These are phyloP conservation scores for Aspergillus candidus DNA, from an alignment of 2,329 filamentous ascomycete species.

Conservation along the genomic window DNA sequence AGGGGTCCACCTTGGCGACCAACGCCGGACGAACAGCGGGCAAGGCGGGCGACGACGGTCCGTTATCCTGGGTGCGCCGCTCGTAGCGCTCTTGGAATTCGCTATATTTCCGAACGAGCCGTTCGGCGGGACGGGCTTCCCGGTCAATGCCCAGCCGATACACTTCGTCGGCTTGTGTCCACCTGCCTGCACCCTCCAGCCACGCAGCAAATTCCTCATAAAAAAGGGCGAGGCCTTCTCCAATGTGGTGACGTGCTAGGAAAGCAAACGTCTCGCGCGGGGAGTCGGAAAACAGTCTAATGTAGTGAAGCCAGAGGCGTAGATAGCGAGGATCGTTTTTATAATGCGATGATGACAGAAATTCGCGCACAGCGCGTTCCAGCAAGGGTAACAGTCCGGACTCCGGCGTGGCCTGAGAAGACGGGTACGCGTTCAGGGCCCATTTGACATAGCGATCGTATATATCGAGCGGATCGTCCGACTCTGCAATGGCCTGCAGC, in stretches of 20 bases:
- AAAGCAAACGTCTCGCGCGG: conserved; percentile 91
- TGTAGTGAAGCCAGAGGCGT: conserved; percentile 90
- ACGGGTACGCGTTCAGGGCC: conserved; percentile 92
- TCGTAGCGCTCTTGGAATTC: conserved; percentile 80
- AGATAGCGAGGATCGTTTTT: conserved; percentile 93
- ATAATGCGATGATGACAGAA: conserved; percentile 79
- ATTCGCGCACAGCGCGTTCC: conserved; percentile 86
- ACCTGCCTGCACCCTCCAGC: conserved; percentile 77
- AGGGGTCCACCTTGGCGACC: conserved; percentile 80
- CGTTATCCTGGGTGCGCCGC: conserved; percentile 57
- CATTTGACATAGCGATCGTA: conserved; percentile 97
- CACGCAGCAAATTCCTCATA: conserved; percentile 96
- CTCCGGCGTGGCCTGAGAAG: conserved; percentile 81
- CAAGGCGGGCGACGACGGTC: conserved; percentile 79
- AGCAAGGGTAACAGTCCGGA: conserved; percentile 85
- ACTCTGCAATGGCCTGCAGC: conserved; percentile 69
- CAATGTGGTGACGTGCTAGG: conserved; percentile 79
- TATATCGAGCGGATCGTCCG: conserved; percentile 89
- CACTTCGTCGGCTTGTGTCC: conserved; percentile 89
- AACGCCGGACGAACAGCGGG: conserved; percentile 77
- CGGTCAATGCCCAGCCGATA: conserved; percentile 84
- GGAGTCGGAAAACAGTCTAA: conserved; percentile 85
- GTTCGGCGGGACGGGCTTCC: conserved; percentile 74
- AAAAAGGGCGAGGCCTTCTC: conserved; percentile 79
- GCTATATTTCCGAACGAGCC: conserved; percentile 79